Conservation (phyloP, 805 yeast genomes). For the Lachancea dasiensis region DNA sequence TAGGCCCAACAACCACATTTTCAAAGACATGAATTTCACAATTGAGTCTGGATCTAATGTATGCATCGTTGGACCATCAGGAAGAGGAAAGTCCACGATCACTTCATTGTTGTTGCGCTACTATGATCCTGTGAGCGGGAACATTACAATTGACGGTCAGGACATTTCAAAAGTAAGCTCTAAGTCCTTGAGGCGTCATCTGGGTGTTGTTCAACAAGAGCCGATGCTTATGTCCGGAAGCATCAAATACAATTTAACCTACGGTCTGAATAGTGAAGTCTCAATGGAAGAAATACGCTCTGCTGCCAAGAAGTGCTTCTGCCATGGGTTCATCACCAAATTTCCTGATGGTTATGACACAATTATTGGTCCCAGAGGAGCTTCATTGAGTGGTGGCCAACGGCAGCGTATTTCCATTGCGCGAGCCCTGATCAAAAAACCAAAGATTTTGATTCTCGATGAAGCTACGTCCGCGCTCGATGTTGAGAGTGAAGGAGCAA, state of each 20-base stretch:
- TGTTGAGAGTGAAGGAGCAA: constrained; percentile 63
- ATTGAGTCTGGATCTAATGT: constrained; percentile 54
- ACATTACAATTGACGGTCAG: constrained; percentile 44
- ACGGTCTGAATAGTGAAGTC: constrained; percentile 64
- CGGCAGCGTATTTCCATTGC: constrained; percentile 84
- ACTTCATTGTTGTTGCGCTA: constrained; percentile 53
- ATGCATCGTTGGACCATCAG: constrained; percentile 82
- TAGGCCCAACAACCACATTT: constrained; percentile 58
- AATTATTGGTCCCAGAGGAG: constrained; percentile 58
- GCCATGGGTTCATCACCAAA: constrained; percentile 52
- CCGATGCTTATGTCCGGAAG: constrained; percentile 77
- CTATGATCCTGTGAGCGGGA: constrained; percentile 44
- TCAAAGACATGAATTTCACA: constrained; percentile 43
- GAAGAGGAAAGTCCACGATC: constrained; percentile 86
- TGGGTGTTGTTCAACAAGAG: constrained; percentile 75
- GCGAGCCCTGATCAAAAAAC: constrained; percentile 69
- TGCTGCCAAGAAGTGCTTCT: constrained; percentile 47
- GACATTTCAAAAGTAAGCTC: constrained; percentile 46
- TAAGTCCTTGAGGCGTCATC: constrained; percentile 46
- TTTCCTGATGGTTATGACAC: constrained; percentile 67
- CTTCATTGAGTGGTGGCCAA: constrained; percentile 85
- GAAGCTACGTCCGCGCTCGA: constrained; percentile 92
- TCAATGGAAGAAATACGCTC: constrained; percentile 43
- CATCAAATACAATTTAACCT: constrained; percentile 67
- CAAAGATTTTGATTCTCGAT: constrained; percentile 69